Percentiles rank a stretch among this genome's conserved stretches.
Evolutionary conservation across 768 basidiomycete genomes (phyloP).

Genomic region (Russula brevipes): DNA sequence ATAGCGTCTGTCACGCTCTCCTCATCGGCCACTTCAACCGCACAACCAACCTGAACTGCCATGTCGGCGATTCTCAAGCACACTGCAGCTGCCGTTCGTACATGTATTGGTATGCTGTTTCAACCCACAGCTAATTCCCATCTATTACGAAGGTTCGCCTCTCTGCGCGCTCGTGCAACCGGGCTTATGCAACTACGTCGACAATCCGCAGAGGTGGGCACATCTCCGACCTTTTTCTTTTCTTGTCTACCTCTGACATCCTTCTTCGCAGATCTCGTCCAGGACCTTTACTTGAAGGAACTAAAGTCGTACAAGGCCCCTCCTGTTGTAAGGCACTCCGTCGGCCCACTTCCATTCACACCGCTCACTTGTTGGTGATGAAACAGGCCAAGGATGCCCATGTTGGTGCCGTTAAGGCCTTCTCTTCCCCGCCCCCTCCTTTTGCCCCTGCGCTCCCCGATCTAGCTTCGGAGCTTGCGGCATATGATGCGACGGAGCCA

Average conservation of each 20-base stretch:
- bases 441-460: conserved; percentile 74
- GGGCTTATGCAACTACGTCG: conserved; percentile 56
- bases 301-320: conserved; percentile 85
- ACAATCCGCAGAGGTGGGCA: conserved; percentile 60
- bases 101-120: conserved; percentile 2
- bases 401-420: conserved; percentile 80
- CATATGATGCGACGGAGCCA: conserved; percentile 82
- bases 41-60: conserved; percentile 18
- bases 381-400: conserved; percentile 84
- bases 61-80: conserved; percentile 65
- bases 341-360: background rate
- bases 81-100: conserved; percentile 40
- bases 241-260: background rate
- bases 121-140: background rate
- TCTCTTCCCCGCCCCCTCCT: conserved; percentile 69
- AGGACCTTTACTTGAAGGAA: conserved; percentile 88
- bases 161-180: conserved; percentile 40
- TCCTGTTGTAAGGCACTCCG: conserved; percentile 49
- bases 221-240: conserved; percentile 25
- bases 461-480: conserved; percentile 81
- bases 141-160: conserved; percentile 43
- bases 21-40: too few species aligned
- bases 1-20: background rate
- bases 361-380: background rate
- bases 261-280: conserved; percentile 65